Percentiles rank a stretch among this genome's conserved stretches.
phyloP scores from a whole-genome alignment of 2,329 filamentous ascomycete species.

The Fusarium austroafricanum region DNA sequence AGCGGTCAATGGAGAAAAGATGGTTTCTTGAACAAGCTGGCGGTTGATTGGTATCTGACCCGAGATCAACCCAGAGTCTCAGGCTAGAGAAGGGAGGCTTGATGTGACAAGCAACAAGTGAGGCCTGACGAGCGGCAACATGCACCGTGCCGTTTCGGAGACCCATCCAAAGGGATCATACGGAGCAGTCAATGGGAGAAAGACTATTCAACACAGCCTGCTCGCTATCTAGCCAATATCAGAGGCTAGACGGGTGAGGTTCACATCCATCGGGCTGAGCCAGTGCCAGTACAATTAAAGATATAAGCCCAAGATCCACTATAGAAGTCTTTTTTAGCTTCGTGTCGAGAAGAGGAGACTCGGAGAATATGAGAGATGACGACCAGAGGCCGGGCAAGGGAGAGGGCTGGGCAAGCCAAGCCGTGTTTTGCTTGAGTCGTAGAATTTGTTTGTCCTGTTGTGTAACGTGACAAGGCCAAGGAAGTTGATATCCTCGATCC shows the following conservation, averaged over 20 bases:
- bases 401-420: not conserved
- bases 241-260: not conserved
- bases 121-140: not conserved
- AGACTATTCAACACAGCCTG: constrained; percentile 4
- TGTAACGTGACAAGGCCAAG: constrained; percentile 17
- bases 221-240: not conserved
- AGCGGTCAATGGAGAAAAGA: constrained; percentile 36
- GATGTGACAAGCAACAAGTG: constrained; percentile 12
- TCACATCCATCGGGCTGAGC: not conserved
- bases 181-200: not conserved
- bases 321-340: constrained; percentile 4
- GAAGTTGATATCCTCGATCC: not conserved
- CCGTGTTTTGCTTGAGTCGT: constrained; percentile 2
- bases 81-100: constrained; percentile 11
- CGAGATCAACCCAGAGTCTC: constrained; percentile 7
- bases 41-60: constrained; percentile 3
- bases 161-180: not conserved
- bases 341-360: constrained; percentile 2
- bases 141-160: constrained; percentile 5
- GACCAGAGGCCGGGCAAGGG: not conserved
- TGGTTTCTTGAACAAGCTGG: constrained; percentile 8
- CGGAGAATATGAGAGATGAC: constrained; percentile 1
- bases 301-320: constrained; percentile 14
- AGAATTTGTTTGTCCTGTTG: constrained; percentile 13
- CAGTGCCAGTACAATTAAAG: not conserved